Base-by-base conservation (phyloP, 192 early-diverging fungal genomes). In the Gaertneriomyces sp. region DNA sequence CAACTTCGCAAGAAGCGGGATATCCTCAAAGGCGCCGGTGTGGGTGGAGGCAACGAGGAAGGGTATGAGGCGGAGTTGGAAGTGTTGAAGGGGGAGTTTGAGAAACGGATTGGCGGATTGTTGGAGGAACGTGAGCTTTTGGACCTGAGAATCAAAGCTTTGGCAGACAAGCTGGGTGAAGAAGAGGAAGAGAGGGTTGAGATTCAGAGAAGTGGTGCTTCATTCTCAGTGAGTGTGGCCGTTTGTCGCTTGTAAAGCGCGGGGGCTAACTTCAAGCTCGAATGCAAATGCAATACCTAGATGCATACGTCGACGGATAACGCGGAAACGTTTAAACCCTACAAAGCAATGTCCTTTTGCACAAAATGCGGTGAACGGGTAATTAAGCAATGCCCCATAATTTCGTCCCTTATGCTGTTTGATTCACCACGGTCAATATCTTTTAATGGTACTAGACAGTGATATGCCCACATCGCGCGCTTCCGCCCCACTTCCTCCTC, bases 311-410 rank as follows among this genome's bases (percentile, higher is more conserved):
- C 77, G n/a, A 69, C 69, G 45, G 77, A 79, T 62, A 41, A 60
- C 20, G 76, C 76, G 1, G 10, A 69, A 20, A 67, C 67, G 5
- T 81, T 66, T 53, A 42, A 50, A 10, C 47, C 68, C n/a, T 66
- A 54, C 47, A 66, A 72, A 39, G 57, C 40, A 5, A 53, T 68
- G 42, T 45, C 11, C 10, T 75, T 66, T 47, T 83, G 81, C 62
- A 53, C 39, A 19, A 83, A 79, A 51, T 83, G 81, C 58, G 78
- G 76, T 7, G 79, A 76, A 8, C 41, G 61, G 64, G 79, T 79
- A 75, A 4, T 58, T 57, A 38, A 5, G 64, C 11, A 0, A 42
- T 39, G 33, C 41, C 46, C 55, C 70, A 19, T n/a, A 16, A 40
- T 0, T 3, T 60, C 14, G 14, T 38, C 10, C 17, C 14, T 25